Percentiles rank a stretch among this genome's conserved stretches.
These are phyloP conservation scores for Cicer judaicum DNA, from an alignment of 306 rosid genomes.

Conservation along the genomic window DNA sequence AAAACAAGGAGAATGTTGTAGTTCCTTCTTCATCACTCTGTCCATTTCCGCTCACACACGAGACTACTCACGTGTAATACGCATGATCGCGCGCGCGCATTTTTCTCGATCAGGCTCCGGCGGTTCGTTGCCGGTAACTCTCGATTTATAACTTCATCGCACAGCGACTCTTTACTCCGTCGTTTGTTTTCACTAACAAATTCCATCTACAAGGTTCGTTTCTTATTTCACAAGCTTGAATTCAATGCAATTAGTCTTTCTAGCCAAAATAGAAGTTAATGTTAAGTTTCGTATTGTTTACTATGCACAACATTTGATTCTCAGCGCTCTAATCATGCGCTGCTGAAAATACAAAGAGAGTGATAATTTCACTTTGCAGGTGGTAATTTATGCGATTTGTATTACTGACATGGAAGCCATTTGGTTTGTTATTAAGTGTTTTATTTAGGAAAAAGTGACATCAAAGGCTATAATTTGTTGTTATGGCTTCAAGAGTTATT, in stretches of 20 bases:
- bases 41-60: neutral
- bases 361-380: slow-evolving; percentile 39
- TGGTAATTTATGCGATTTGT: slow-evolving; percentile 31
- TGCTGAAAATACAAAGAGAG: neutral
- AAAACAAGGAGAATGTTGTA: neutral
- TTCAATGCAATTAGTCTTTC: slow-evolving; percentile 5
- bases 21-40: slow-evolving; percentile 23
- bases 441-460: slow-evolving; percentile 13
- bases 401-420: neutral
- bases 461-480: slow-evolving; percentile 36
- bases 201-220: slow-evolving; percentile 16
- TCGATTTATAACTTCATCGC: neutral
- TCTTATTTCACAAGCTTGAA: neutral
- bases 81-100: slow-evolving; percentile 3
- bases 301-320: neutral
- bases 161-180: neutral
- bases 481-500: slow-evolving; percentile 70
- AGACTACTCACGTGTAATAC: neutral
- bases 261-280: neutral
- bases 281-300: neutral
- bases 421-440: slow-evolving; percentile 10
- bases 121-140: neutral
- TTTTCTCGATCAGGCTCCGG: slow-evolving; percentile 7
- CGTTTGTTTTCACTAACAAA: slow-evolving; percentile 8
- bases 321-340: neutral